Base-by-base conservation (phyloP, 2,329 filamentous ascomycete genomes). In the Hymenoscyphus fructigenus region DNA sequence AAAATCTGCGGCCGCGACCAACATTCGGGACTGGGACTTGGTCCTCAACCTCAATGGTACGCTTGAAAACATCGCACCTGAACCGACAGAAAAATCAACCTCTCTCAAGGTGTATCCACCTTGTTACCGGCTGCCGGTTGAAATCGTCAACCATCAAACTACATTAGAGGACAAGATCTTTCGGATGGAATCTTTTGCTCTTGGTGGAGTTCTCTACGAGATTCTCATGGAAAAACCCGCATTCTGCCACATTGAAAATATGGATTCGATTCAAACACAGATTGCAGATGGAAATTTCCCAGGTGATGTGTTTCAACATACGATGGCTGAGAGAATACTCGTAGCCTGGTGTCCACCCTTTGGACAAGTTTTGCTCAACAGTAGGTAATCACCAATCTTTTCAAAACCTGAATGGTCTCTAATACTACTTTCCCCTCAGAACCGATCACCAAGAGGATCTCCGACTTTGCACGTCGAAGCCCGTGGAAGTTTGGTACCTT, bases 291-390 rank as follows among this genome's bases (percentile, higher is more conserved):
- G 63, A 6, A 59, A 65, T 41, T 70, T 70, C 62, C 68, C 66
- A 23, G 62, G 67, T 65, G 56, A 68, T 65, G 56, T 70, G 3
- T 69, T 64, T 64, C 20, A 50, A 23, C 66, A 65, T n/a, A 58
- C 62, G n/a, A 60, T 34, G 29, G 64, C 64, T 10, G 44, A 53
- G 15, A 69, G 64, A 47, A 67, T 69, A 26, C 63, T 69, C 9
- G 65, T 26, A 50, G 67, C 61, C 29, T 69, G 65, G 66, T 67
- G 65, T 62, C 68, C 66, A n/a, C 58, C 6, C 20, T 67, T 68
- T 66, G 65, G 62, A 14, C 63, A 64, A 32, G 57, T 66, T 26
- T 50, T 69, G 10, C 29, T 68, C 28, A 41, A 23, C 17, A 28
- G 23, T 59, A 29, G 38, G 23, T 57, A 20, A 3, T 29, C 20